These are phyloP conservation scores for Ogataea allantospora DNA, from an alignment of 805 yeast species.

Conservation along the genomic window DNA sequence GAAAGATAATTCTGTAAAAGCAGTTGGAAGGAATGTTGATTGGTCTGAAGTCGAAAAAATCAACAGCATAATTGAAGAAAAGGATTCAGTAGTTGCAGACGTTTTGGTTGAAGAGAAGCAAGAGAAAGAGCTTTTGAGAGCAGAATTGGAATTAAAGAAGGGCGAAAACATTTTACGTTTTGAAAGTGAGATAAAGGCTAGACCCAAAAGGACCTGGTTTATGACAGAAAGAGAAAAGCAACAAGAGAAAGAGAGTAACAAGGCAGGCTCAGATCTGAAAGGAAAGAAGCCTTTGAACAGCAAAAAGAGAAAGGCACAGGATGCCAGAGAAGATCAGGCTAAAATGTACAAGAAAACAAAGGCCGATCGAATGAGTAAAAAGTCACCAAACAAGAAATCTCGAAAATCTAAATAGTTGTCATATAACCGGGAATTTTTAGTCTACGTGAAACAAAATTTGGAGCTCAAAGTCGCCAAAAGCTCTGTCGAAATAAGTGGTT, in stretches of 20 bases:
- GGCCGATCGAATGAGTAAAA: constrained; percentile 51
- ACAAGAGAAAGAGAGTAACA: constrained; percentile 38
- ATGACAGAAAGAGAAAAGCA: constrained; percentile 59
- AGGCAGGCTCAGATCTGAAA: constrained; percentile 23
- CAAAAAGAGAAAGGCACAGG: constrained; percentile 67
- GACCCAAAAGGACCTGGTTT: constrained; percentile 98
- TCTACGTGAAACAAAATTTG: constrained; percentile 17
- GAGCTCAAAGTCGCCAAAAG: constrained; percentile 12
- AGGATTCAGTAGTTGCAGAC: constrained; percentile 63
- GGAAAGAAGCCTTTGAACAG: constrained; percentile 55
- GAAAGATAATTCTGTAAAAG: constrained; percentile 48
- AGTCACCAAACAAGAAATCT: constrained; percentile 31
- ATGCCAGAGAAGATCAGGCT: constrained; percentile 53
- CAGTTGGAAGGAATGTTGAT: constrained; percentile 87
- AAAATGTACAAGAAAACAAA: constrained; percentile 81
- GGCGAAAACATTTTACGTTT: constrained; percentile 83
- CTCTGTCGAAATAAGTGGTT: not conserved
- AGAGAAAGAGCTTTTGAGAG: constrained; percentile 80
- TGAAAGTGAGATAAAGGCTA: constrained; percentile 75
- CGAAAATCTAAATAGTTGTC: constrained; percentile 15
- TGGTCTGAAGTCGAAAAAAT: constrained; percentile 81
- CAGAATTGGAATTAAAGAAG: constrained; percentile 86
- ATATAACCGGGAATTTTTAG: too few species aligned
- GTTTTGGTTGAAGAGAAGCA: constrained; percentile 83
- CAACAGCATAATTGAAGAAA: constrained; percentile 57